Conservation (phyloP, 2,329 filamentous ascomycete genomes). For the Nemania serpens region DNA sequence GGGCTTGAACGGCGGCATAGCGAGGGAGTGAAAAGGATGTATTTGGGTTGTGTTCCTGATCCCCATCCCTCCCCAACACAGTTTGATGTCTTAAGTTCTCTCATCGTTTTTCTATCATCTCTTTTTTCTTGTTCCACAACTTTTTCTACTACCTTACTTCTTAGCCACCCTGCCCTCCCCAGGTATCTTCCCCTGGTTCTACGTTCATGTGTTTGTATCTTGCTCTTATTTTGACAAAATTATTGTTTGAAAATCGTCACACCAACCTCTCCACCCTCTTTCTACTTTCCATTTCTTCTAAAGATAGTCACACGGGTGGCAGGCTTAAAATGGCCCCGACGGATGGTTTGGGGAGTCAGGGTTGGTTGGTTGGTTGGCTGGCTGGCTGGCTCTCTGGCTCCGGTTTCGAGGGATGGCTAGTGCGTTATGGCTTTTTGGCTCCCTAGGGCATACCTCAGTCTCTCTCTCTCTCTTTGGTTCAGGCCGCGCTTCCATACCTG, state of each 20-base stretch:
- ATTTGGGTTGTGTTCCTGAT: slow-evolving; percentile 41
- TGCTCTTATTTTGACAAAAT: slow-evolving; percentile 20
- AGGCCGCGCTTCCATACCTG: slow-evolving; percentile 5
- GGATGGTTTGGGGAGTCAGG: slow-evolving; percentile 31
- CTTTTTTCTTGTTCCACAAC: slow-evolving; percentile 16
- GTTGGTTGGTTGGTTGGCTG: slow-evolving; percentile 30
- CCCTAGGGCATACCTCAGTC: slow-evolving; percentile 16
- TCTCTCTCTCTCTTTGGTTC: slow-evolving; percentile 18
- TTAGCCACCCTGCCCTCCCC: slow-evolving; percentile 8
- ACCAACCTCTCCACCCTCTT: slow-evolving; percentile 8
- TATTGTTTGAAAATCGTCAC: slow-evolving; percentile 20
- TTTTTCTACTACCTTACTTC: background rate
- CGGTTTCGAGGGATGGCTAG: slow-evolving; percentile 28
- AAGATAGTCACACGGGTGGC: slow-evolving; percentile 30
- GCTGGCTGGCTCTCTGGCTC: slow-evolving; percentile 29
- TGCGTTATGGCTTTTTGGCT: slow-evolving; percentile 32
- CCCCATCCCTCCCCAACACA: slow-evolving; percentile 16
- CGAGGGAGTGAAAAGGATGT: slow-evolving; percentile 45
- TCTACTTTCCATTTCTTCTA: slow-evolving; percentile 10
- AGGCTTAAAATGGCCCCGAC: slow-evolving; percentile 25
- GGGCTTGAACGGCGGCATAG: slow-evolving; percentile 43
- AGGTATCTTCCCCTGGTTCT: slow-evolving; percentile 28
- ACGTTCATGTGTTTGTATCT: slow-evolving; percentile 25
- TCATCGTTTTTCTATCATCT: slow-evolving; percentile 31
- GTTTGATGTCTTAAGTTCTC: slow-evolving; percentile 36